Evolutionary conservation across 2,329 filamentous ascomycete species (phyloP).

Genomic region (Aspergillus jensenii): DNA sequence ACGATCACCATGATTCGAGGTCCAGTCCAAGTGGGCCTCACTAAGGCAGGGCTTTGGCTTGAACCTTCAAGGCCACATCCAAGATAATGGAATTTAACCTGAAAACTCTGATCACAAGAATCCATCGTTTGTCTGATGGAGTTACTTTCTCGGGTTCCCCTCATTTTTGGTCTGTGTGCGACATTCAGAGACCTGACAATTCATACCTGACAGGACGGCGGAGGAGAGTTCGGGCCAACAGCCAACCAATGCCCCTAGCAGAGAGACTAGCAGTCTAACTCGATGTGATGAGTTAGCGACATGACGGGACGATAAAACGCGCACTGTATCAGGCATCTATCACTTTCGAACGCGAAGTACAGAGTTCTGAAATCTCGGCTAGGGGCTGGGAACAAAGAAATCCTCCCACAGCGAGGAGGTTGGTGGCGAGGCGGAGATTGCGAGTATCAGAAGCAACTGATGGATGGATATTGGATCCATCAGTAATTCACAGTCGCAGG

Average conservation of each 20-base stretch:
- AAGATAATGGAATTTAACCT: not conserved
- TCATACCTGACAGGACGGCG: not conserved
- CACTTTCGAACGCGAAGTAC: not conserved
- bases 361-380: not conserved
- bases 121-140: not conserved
- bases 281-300: not conserved
- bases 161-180: not conserved
- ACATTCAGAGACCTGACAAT: not conserved
- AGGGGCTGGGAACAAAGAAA: not conserved
- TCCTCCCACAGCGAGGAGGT: not conserved
- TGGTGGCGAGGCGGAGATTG: not conserved
- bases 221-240: not conserved
- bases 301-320: constrained; percentile 1
- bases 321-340: constrained; percentile 6
- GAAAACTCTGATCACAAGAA: not conserved
- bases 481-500: not conserved
- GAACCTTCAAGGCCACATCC: constrained; percentile 3
- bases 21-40: constrained; percentile 21
- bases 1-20: constrained; percentile 21
- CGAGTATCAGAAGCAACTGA: not conserved
- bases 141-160: not conserved
- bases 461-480: not conserved
- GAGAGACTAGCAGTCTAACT: not conserved
- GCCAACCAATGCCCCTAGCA: not conserved
- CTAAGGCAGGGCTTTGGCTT: constrained; percentile 24